phyloP scores from a whole-genome alignment of 257 asterid genomes.

The Gynochthodes officinalis region DNA sequence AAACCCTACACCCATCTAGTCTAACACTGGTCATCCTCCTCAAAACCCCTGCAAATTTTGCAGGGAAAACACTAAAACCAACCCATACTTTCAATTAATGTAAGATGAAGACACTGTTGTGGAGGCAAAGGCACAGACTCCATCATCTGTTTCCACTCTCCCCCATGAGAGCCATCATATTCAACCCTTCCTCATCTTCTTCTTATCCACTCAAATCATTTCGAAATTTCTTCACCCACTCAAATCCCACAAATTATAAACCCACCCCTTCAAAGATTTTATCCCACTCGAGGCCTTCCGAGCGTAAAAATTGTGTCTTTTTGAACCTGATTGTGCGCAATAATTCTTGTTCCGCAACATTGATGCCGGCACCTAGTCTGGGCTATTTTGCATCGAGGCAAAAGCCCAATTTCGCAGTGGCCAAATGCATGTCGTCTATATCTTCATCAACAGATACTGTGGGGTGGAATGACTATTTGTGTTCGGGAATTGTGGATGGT shows the following conservation, averaged over 20 bases:
- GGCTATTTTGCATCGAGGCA: slow-evolving; percentile 24
- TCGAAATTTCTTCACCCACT: slow-evolving; percentile 23
- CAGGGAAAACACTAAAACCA: background rate
- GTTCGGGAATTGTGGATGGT: slow-evolving; percentile 31
- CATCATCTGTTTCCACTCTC: background rate
- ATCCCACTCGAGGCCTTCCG: slow-evolving; percentile 2
- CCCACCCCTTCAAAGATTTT: slow-evolving; percentile 6
- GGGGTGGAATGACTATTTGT: slow-evolving; percentile 47
- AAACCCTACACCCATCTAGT: background rate
- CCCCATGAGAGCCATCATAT: slow-evolving; percentile 12
- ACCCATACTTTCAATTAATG: background rate
- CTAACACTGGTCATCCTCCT: background rate
- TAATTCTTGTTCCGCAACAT: slow-evolving; percentile 11
- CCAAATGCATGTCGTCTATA: slow-evolving; percentile 49
- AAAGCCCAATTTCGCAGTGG: slow-evolving; percentile 25
- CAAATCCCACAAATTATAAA: slow-evolving; percentile 4
- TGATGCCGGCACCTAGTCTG: background rate
- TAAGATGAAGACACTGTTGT: slow-evolving; percentile 6
- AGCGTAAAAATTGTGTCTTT: background rate
- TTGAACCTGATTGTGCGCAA: slow-evolving; percentile 18
- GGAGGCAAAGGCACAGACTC: slow-evolving; percentile 18
- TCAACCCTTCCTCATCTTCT: slow-evolving; percentile 10
- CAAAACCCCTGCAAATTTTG: background rate
- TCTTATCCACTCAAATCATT: slow-evolving; percentile 15
- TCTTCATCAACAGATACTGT: slow-evolving; percentile 43